Percentiles rank a stretch among this genome's conserved stretches.
Conservation (phyloP, 306 rosid genomes). For the Oemleria cerasiformis region DNA sequence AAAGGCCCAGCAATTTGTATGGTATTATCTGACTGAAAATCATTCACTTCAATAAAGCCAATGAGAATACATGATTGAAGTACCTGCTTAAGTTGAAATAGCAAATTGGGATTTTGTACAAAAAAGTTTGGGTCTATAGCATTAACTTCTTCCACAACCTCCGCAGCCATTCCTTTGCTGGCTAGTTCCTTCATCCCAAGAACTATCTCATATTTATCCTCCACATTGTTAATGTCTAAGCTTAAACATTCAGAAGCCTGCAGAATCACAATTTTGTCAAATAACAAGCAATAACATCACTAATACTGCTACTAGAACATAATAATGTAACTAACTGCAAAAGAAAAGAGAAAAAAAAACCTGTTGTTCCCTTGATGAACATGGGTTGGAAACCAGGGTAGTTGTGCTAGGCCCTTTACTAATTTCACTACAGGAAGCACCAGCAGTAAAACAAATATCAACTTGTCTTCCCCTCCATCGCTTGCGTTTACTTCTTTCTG, state of each 20-base stretch:
- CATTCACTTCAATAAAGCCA: not conserved
- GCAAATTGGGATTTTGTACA: slow-evolving; percentile 64
- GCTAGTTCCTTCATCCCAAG: slow-evolving; percentile 90
- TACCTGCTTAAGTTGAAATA: slow-evolving; percentile 96
- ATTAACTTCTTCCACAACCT: slow-evolving; percentile 81
- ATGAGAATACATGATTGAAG: slow-evolving; percentile 24
- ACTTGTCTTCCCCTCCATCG: slow-evolving; percentile 94
- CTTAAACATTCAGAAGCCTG: slow-evolving; percentile 63
- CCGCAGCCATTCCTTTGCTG: slow-evolving; percentile 84
- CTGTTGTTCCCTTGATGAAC: slow-evolving; percentile 60
- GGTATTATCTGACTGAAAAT: not conserved
- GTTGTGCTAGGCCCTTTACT: slow-evolving; percentile 51
- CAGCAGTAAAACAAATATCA: slow-evolving; percentile 43
- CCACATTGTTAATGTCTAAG: slow-evolving; percentile 41
- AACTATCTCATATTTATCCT: slow-evolving; percentile 75
- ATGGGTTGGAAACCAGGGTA: slow-evolving; percentile 27
- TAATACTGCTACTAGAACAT: not conserved
- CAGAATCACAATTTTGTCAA: slow-evolving; percentile 15
- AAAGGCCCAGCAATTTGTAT: not conserved
- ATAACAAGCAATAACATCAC: not conserved
- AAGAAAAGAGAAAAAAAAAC: slow-evolving; percentile 30
- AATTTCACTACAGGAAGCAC: slow-evolving; percentile 45
- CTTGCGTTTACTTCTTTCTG: slow-evolving; percentile 88
- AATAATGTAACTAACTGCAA: not conserved
- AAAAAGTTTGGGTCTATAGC: slow-evolving; percentile 74